These are phyloP conservation scores for Rubus idaeus DNA, from an alignment of 306 rosid genomes.

Conservation along the genomic window DNA sequence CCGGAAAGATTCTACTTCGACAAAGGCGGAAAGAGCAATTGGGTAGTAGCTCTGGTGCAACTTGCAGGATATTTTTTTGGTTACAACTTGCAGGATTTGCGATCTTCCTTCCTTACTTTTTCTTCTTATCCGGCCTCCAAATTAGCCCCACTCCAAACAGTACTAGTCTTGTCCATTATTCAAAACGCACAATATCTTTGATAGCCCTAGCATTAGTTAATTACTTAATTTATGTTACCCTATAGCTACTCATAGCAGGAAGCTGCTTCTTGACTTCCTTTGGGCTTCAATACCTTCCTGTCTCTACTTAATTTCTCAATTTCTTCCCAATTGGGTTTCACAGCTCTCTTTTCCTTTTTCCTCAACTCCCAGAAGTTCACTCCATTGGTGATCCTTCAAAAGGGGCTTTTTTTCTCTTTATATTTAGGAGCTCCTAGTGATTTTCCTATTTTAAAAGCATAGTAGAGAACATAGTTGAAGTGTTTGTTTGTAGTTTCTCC, in stretches of 20 bases:
- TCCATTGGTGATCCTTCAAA: not conserved
- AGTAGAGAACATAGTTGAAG: too few relatives aligned
- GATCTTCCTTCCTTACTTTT: not conserved
- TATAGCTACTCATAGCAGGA: not conserved
- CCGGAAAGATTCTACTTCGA: too few relatives aligned
- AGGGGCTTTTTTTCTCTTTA: too few relatives aligned
- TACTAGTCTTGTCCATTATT: not conserved
- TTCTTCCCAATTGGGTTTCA: conserved; percentile 6
- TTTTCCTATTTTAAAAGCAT: too few relatives aligned
- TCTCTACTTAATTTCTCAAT: not conserved
- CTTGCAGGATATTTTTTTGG: not conserved
- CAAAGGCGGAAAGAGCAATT: conserved; percentile 12
- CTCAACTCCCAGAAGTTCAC: conserved; percentile 15
- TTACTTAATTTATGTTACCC: too few relatives aligned
- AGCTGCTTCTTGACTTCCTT: not conserved
- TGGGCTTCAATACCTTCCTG: conserved; percentile 5
- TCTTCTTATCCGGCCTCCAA: not conserved
- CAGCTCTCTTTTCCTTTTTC: conserved; percentile 13
- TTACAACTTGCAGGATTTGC: too few relatives aligned
- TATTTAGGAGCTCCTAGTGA: too few relatives aligned
- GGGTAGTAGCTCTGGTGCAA: not conserved
- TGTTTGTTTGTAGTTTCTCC: too few relatives aligned
- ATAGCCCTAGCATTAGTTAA: not conserved
- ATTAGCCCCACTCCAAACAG: not conserved
- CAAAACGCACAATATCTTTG: not conserved